Evolutionary conservation across 257 asterid genomes (phyloP).

Genomic region (Solanum sejunctum): DNA sequence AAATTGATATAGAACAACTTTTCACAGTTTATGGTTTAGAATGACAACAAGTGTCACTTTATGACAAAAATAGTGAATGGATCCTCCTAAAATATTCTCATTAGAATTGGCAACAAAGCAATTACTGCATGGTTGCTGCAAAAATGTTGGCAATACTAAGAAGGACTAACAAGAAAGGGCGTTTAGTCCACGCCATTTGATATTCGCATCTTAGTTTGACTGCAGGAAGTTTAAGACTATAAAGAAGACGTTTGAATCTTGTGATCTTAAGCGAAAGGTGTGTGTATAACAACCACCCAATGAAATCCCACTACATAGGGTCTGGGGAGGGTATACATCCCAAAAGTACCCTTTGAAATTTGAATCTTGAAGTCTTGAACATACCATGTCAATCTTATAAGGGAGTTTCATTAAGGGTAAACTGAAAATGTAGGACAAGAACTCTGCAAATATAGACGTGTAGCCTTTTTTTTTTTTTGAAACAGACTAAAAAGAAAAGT

Average conservation of each 20-base stretch:
- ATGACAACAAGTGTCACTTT: not conserved
- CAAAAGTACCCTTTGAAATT: not conserved
- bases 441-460: not conserved
- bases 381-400: not conserved
- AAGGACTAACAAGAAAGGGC: not conserved
- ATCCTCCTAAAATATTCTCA: not conserved
- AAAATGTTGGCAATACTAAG: not conserved
- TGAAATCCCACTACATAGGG: no score
- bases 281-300: not conserved
- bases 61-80: not conserved
- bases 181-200: not conserved
- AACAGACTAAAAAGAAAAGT: not conserved
- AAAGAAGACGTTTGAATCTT: not conserved
- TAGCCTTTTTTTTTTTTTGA: not conserved
- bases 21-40: not conserved
- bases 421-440: not conserved
- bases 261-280: not conserved
- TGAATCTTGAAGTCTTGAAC: not conserved
- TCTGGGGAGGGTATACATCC: not conserved
- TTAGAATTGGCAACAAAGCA: not conserved
- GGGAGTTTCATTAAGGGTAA: not conserved
- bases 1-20: not conserved
- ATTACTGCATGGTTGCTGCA: not conserved
- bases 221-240: not conserved
- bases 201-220: not conserved